phyloP scores from a whole-genome alignment of 78 protist genomes.

The Isochrysis galbana region DNA sequence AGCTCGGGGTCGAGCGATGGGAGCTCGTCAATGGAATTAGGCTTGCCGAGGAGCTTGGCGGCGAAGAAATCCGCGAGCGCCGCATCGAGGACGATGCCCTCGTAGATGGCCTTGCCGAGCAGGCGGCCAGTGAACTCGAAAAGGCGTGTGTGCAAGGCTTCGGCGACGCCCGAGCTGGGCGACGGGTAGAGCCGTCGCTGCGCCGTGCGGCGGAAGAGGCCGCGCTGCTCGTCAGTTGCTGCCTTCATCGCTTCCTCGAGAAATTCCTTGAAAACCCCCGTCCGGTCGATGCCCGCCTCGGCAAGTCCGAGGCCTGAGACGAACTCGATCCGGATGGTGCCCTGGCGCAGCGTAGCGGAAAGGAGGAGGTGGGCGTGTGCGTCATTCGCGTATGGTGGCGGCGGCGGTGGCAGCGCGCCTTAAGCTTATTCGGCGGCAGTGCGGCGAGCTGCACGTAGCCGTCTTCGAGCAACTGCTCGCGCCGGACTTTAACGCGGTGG shows the following conservation, averaged over 20 bases:
- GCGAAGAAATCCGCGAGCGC: constrained; percentile 28
- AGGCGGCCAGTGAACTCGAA: neutral
- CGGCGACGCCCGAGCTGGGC: neutral
- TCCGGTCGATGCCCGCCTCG: constrained; percentile 32
- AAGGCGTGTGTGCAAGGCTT: neutral
- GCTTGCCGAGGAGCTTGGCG: neutral
- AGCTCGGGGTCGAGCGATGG: constrained; percentile 21
- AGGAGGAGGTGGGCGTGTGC: no score
- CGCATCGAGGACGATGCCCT: constrained; percentile 7
- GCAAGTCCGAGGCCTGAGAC: neutral
- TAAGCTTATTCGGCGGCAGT: neutral
- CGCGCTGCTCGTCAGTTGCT: neutral
- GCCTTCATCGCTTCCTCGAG: neutral
- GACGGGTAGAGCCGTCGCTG: neutral
- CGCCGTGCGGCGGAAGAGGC: neutral
- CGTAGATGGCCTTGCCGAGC: constrained; percentile 39
- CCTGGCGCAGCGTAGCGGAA: no score
- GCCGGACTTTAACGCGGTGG: neutral
- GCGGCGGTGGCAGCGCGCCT: no score
- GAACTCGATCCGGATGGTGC: neutral
- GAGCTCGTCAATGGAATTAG: neutral
- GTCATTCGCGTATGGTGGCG: no score
- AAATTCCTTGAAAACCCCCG: constrained; percentile 38
- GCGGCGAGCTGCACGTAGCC: neutral
- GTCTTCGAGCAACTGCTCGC: neutral